phyloP scores from a whole-genome alignment of 1,284 basidiomycete species.

The Peniophora sp. region DNA sequence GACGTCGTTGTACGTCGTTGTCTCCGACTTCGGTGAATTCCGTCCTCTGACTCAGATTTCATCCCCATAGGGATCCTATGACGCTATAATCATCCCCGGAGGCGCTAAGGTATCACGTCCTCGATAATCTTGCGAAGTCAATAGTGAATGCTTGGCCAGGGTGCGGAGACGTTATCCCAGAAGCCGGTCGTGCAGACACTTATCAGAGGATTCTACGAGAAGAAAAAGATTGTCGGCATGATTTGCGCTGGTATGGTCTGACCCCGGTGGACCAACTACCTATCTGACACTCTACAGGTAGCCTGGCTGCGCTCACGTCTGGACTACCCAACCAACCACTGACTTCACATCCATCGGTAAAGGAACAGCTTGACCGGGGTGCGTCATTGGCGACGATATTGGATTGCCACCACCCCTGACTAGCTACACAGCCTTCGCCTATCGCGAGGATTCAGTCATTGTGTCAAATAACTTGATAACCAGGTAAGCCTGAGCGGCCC shows the following conservation, averaged over 20 bases:
- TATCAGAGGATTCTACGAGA: conserved; percentile 51
- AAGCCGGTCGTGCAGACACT: conserved; percentile 56
- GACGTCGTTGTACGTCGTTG: background rate
- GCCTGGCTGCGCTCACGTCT: conserved; percentile 60
- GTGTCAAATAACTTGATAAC: conserved; percentile 71
- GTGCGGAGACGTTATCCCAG: conserved; percentile 66
- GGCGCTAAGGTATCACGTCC: too few relatives aligned
- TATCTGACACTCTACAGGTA: conserved; percentile 34
- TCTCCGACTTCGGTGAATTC: background rate
- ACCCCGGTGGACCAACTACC: background rate
- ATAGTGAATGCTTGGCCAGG: too few relatives aligned
- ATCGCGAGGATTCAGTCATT: conserved; percentile 74
- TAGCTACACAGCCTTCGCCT: conserved; percentile 53
- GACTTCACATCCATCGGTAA: conserved; percentile 79
- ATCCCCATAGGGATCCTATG: conserved; percentile 44
- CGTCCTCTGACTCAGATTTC: background rate
- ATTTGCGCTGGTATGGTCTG: conserved; percentile 66
- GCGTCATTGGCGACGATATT: too few relatives aligned
- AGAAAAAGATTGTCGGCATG: conserved; percentile 67
- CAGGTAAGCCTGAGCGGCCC: conserved; percentile 39
- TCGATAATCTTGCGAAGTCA: too few relatives aligned
- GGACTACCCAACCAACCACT: conserved; percentile 56
- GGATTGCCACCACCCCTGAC: background rate
- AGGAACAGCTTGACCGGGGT: conserved; percentile 53
- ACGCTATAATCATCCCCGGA: conserved; percentile 72